Evolutionary conservation across 2,329 filamentous ascomycete genomes (phyloP), one percentile per base, ranked within the genome.

Genomic region (Arthrobotrys iridis): DNA sequence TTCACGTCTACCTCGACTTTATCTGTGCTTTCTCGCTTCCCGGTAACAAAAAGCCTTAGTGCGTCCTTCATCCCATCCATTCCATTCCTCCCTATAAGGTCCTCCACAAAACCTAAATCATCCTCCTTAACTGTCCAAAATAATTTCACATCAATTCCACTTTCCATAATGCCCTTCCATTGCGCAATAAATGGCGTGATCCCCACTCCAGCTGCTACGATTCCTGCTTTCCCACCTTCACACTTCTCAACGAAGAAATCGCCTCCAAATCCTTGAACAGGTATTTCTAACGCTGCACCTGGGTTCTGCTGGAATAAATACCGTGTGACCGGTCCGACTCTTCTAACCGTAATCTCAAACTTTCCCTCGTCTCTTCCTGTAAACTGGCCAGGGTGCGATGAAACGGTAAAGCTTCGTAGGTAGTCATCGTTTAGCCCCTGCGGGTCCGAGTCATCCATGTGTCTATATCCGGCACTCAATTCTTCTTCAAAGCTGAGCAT

Each of bases 401-500:
- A 91, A 0, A 96, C 86, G 1, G 93, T 96, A 79, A 96, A 96
- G 0, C 92, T 96, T 26, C 93, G 85, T 3, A 95, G 84, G 76
- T 88, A 93, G 80, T 97, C 92, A 80, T 96, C 93, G 79, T 96
- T 97, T 13, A 96, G 81, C 78, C 88, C 91, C 77, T 86, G 86
- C 3, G 93, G 93, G 77, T 96, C 92, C 68, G 91, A 88, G 77
- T 96, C 89, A 1, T 88, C 85, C 93, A 96, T 96, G 80, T 96
- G 93, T 55, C 86, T 87, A 81, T 93, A 96, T 0, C 93, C 93
- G 8, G 85, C 81, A 77, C 91, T 88, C 0, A 96, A 83, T 78
- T 93, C 89, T 0, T 84, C 81, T 10, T 85, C 84, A 79, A 96
- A 93, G 74, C 91, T 89, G 1, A 96, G 82, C 0, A 91, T 93